Conservation (phyloP, 2,329 filamentous ascomycete genomes). For the Ophiostoma sp. region DNA sequence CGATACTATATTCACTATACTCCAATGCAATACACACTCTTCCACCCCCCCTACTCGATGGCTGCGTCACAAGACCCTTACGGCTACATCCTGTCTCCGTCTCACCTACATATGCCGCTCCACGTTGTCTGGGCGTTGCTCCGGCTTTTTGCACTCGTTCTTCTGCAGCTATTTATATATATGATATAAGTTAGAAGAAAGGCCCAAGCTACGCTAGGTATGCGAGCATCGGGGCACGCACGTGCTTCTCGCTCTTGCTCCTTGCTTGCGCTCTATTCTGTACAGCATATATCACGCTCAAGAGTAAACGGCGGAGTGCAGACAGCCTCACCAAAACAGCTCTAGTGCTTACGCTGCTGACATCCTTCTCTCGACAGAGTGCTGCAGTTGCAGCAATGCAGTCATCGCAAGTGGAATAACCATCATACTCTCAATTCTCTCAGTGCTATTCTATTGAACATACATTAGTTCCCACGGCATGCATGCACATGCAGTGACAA, state of each 20-base stretch:
- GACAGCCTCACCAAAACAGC: slow-evolving; percentile 11
- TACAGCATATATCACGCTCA: not conserved
- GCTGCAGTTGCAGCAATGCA: not conserved
- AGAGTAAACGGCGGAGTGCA: not conserved
- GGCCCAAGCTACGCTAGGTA: not conserved
- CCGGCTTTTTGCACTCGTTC: slow-evolving; percentile 17
- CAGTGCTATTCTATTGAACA: not conserved
- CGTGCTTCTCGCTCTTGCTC: not conserved
- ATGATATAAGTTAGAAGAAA: not conserved
- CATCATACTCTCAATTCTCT: not conserved
- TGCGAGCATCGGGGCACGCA: not conserved
- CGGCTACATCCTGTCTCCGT: slow-evolving; percentile 4
- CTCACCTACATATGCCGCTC: slow-evolving; percentile 10
- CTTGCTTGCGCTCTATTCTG: not conserved
- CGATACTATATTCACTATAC: not conserved
- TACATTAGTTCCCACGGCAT: not conserved
- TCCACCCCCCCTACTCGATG: not conserved
- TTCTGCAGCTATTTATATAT: too few relatives aligned
- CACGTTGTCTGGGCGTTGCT: not conserved
- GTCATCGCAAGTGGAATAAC: slow-evolving; percentile 9
- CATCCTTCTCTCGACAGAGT: not conserved
- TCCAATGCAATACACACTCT: not conserved
- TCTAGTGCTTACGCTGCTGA: slow-evolving; percentile 12
- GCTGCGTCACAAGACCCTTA: slow-evolving; percentile 1
- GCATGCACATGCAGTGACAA: slow-evolving; percentile 10